These are phyloP conservation scores for Citrus reticulata DNA, from an alignment of 345 rosid genomes.

Conservation along the genomic window DNA sequence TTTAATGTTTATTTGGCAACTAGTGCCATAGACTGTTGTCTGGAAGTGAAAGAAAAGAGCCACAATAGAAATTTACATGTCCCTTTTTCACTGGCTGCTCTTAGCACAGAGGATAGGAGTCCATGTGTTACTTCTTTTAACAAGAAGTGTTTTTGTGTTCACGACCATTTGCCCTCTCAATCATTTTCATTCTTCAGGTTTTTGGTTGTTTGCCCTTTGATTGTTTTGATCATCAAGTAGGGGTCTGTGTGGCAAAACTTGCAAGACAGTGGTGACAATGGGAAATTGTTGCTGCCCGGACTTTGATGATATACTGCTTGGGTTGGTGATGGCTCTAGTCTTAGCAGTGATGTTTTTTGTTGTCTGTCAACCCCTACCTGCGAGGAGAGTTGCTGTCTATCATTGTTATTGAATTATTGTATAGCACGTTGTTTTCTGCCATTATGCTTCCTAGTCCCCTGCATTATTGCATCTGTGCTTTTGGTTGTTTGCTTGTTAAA, in stretches of 20 bases:
- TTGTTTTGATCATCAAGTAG: not conserved
- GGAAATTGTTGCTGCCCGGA: slow-evolving; percentile 28
- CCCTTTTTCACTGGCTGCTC: not conserved
- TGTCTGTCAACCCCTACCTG: slow-evolving; percentile 20
- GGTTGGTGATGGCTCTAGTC: slow-evolving; percentile 23
- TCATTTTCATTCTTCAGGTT: not conserved
- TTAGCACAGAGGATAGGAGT: slow-evolving; percentile 2
- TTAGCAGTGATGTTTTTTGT: slow-evolving; percentile 27
- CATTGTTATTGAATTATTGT: slow-evolving; percentile 16
- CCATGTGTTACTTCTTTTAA: not conserved
- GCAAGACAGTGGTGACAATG: slow-evolving; percentile 17
- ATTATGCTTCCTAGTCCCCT: not conserved
- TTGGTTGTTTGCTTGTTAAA: not conserved
- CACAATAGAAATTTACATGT: not conserved
- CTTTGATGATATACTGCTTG: slow-evolving; percentile 15
- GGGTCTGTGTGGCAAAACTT: not conserved
- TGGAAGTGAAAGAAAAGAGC: not conserved
- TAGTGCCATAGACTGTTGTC: not conserved
- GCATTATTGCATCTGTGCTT: not conserved
- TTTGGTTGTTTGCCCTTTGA: not conserved
- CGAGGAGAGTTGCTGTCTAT: slow-evolving; percentile 26
- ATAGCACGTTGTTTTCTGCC: not conserved
- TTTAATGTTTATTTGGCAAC: slow-evolving; percentile 2
- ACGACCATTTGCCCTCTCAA: not conserved
- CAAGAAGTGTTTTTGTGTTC: not conserved